Percentiles rank a stretch among this genome's conserved stretches.
phyloP scores from a whole-genome alignment of 352 stramenopile genomes.

The Phytophthora pseudosyringae region DNA sequence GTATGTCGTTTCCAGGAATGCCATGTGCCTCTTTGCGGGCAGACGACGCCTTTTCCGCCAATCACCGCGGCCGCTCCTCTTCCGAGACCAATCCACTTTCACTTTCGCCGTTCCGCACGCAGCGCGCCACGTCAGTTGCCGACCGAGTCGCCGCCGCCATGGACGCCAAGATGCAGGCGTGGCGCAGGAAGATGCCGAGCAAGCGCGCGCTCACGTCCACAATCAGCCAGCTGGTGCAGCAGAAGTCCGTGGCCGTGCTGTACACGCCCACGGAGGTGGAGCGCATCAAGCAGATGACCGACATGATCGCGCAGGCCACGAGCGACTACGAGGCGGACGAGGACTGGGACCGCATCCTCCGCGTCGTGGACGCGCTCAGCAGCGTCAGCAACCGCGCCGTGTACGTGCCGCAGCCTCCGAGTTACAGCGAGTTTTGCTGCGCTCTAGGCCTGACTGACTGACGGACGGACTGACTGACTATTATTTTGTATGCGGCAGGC shows the following conservation, averaged over 20 bases:
- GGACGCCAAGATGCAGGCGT: slow-evolving; percentile 74
- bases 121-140: slow-evolving; percentile 15
- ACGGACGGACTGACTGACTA: background rate
- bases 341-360: slow-evolving; percentile 77
- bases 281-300: slow-evolving; percentile 75
- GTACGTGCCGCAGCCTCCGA: slow-evolving; percentile 27
- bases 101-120: slow-evolving; percentile 12
- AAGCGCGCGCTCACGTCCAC: slow-evolving; percentile 70
- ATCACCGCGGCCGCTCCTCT: slow-evolving; percentile 16
- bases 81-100: slow-evolving; percentile 15
- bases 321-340: slow-evolving; percentile 74
- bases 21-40: slow-evolving; percentile 5
- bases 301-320: slow-evolving; percentile 74
- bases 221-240: slow-evolving; percentile 77
- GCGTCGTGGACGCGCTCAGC: slow-evolving; percentile 78
- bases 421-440: background rate
- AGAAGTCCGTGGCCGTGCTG: slow-evolving; percentile 77
- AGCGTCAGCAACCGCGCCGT: slow-evolving; percentile 68
- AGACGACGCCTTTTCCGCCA: slow-evolving; percentile 23
- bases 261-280: slow-evolving; percentile 80
- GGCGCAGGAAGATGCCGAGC: slow-evolving; percentile 73
- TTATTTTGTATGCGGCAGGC: slow-evolving; percentile 34
- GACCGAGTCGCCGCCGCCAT: slow-evolving; percentile 26
- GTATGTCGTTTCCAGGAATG: slow-evolving; percentile 2
- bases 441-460: too few relatives aligned